Percentiles rank a stretch among this genome's conserved stretches.
Conservation (phyloP, 192 early-diverging fungal genomes). For the Mortierella claussenii region DNA sequence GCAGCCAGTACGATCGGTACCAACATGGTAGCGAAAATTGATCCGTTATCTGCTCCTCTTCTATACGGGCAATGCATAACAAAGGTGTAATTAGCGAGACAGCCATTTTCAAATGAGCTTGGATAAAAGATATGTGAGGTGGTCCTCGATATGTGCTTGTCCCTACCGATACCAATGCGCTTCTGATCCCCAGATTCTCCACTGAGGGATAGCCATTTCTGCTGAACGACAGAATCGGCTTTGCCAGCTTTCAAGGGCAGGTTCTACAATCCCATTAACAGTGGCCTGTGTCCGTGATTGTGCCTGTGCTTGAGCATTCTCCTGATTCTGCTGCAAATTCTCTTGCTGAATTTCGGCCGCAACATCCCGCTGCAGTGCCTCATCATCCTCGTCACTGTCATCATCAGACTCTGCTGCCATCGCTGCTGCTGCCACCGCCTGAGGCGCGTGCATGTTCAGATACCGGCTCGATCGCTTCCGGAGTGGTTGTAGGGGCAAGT, state of each 20-base stretch:
- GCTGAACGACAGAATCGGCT: constrained; percentile 29
- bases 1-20: constrained; percentile 63
- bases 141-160: neutral
- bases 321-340: constrained; percentile 12
- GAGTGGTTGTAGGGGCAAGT: constrained; percentile 38
- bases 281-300: constrained; percentile 7
- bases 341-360: constrained; percentile 36
- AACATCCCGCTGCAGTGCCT: constrained; percentile 13
- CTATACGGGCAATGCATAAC: too few relatives aligned
- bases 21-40: constrained; percentile 62
- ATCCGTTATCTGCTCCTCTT: constrained; percentile 65
- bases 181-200: constrained; percentile 51
- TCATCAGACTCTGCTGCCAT: constrained; percentile 40
- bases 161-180: constrained; percentile 51
- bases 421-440: constrained; percentile 5
- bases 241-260: constrained; percentile 19
- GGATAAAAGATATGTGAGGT: neutral
- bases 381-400: constrained; percentile 44
- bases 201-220: constrained; percentile 37
- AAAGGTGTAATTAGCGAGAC: too few relatives aligned
- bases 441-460: constrained; percentile 17
- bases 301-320: constrained; percentile 3
- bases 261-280: too few relatives aligned
- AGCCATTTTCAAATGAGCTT: too few relatives aligned
- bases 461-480: constrained; percentile 41